Evolutionary conservation across 345 rosid species (phyloP), one percentile per base, ranked within the genome.

Genomic region (Anacardium occidentale): DNA sequence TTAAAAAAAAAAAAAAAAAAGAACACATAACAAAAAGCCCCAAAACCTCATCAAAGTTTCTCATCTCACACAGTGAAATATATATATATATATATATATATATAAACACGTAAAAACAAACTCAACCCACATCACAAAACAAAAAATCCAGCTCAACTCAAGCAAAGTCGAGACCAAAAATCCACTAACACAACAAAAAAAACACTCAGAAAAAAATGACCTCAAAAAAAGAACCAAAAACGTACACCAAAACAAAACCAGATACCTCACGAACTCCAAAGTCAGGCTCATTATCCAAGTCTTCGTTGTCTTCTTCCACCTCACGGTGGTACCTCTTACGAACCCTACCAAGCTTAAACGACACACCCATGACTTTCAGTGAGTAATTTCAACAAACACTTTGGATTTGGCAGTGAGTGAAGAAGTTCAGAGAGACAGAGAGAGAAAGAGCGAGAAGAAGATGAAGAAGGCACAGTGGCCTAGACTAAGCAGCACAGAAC

Each of bases 261-360:
- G 10, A 34, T 0, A 61, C 42, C 42, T 1, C 53, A 13, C 53
- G 9, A 37, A 50, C 3, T 4, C 53, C 32, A 8, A 14, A 18
- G 10, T n/a, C 76, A 21, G 54, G 32, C 2, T 57, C 76, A 20
- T 8, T 13, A 42, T 72, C 51, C 1, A 24, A 1, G 21, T 7
- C 69, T 25, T 71, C 66, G 55, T 12, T 26, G 25, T 51, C 64
- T 40, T 51, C 64, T 40, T 26, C 73, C 24, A 59, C 40, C 67
- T 70, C 72, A 0, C 76, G 79, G 65, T 40, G 53, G 67, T 70
- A 79, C 76, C 82, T 79, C 32, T 65, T 61, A 62, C 82, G 74
- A 18, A 45, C 57, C 57, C 21, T 75, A 3, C 67, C 50, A n/a
- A 79, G 70, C 71, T 75, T 75, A 47, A 79, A 79, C 52, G 79